Evolutionary conservation across 176 grass and related monocot genomes (phyloP).

Genomic region (Rhynchospora breviuscula): DNA sequence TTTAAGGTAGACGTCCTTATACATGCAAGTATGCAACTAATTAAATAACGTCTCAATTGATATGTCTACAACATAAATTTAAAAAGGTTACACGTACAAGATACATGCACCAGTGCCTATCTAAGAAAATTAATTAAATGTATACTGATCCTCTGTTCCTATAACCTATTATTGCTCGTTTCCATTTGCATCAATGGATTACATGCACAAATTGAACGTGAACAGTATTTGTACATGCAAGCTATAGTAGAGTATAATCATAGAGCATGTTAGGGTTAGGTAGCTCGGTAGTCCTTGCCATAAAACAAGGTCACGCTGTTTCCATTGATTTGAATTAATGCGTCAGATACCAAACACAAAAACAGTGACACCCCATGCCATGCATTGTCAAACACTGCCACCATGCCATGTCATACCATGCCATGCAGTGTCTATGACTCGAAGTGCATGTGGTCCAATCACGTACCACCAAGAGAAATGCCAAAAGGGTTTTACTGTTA

Average conservation of each 20-base stretch:
- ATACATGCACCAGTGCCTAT: neutral
- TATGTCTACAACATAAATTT: too few species aligned
- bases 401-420: neutral
- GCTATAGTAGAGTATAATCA: neutral
- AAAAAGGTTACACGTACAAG: neutral
- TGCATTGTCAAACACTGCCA: constrained; percentile 11
- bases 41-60: neutral
- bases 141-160: neutral
- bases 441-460: constrained; percentile 13
- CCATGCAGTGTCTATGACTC: constrained; percentile 6
- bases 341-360: neutral
- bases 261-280: constrained; percentile 16
- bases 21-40: too few species aligned
- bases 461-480: neutral
- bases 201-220: neutral
- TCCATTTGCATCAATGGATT: neutral
- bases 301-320: constrained; percentile 24
- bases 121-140: too few species aligned
- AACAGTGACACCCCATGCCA: constrained; percentile 6
- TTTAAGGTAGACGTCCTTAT: neutral
- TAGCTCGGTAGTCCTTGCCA: constrained; percentile 3
- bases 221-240: neutral
- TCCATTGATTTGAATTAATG: constrained; percentile 19
- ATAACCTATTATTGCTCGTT: neutral
- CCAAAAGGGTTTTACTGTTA: constrained; percentile 1